phyloP scores from a whole-genome alignment of 345 rosid species.

The Boechera retrofracta region DNA sequence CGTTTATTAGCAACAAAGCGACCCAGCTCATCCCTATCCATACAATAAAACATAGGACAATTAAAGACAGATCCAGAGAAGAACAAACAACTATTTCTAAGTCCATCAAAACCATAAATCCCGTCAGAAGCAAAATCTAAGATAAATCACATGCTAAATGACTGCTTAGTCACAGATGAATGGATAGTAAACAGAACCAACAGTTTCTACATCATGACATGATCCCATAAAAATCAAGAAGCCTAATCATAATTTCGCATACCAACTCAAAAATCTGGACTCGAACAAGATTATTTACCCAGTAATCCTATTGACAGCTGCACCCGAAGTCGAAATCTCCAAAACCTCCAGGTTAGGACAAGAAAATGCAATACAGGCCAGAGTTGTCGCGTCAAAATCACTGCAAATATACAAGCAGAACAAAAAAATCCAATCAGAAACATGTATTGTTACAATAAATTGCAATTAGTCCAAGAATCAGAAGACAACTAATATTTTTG shows the following conservation, averaged over 20 bases:
- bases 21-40: conserved; percentile 80
- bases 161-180: not conserved
- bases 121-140: not conserved
- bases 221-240: not conserved
- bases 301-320: conserved; percentile 77
- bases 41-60: conserved; percentile 25
- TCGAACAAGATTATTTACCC: conserved; percentile 59
- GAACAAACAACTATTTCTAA: conserved; percentile 16
- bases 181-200: not conserved
- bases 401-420: conserved; percentile 49
- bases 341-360: conserved; percentile 83
- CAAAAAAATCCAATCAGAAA: conserved; percentile 3
- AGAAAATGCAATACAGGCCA: conserved; percentile 96
- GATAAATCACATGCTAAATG: not conserved
- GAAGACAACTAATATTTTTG: not conserved
- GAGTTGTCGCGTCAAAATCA: conserved; percentile 85
- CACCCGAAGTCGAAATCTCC: conserved; percentile 68
- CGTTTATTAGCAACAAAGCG: conserved; percentile 96
- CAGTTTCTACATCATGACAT: conserved; percentile 9
- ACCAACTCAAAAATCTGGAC: conserved; percentile 7
- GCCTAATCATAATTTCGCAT: conserved; percentile 8
- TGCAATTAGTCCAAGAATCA: not conserved
- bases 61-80: conserved; percentile 23
- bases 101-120: not conserved
- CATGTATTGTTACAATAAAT: not conserved